Conservation (phyloP, 768 basidiomycete genomes). For the Strobilomyces dryophilus region DNA sequence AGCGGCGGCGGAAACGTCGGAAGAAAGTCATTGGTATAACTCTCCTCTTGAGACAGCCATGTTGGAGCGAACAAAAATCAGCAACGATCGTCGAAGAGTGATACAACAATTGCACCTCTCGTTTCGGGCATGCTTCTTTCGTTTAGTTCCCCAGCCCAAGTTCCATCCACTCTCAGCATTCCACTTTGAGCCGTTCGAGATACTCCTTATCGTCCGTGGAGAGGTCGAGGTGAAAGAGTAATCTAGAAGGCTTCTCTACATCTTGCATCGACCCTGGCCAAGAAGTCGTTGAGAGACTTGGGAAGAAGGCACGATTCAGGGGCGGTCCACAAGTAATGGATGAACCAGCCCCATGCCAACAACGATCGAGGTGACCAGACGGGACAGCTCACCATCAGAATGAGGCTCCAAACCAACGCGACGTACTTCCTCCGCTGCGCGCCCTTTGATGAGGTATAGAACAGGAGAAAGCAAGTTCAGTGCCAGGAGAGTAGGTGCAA, state of each 20-base stretch:
- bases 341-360: no score
- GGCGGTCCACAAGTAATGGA: constrained; percentile 6
- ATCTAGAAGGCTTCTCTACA: constrained; percentile 9
- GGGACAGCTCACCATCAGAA: no score
- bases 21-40: constrained; percentile 22
- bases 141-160: constrained; percentile 16
- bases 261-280: constrained; percentile 25
- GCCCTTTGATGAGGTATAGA: no score
- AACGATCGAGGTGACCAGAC: no score
- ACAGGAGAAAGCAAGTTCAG: no score
- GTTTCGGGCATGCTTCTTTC: constrained; percentile 6
- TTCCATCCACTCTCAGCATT: no score
- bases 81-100: neutral
- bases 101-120: constrained; percentile 6
- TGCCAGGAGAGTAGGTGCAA: no score
- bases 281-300: constrained; percentile 27
- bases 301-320: constrained; percentile 5
- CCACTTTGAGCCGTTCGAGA: constrained; percentile 13
- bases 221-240: constrained; percentile 5
- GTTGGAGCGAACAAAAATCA: neutral
- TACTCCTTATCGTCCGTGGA: constrained; percentile 18
- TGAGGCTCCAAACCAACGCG: no score
- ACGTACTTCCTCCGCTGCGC: no score
- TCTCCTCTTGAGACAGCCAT: constrained; percentile 10
- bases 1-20: constrained; percentile 17